Evolutionary conservation across 176 grass and related monocot species (phyloP), one percentile per base, ranked within the genome.

Genomic region (Cenchrus purpureus): DNA sequence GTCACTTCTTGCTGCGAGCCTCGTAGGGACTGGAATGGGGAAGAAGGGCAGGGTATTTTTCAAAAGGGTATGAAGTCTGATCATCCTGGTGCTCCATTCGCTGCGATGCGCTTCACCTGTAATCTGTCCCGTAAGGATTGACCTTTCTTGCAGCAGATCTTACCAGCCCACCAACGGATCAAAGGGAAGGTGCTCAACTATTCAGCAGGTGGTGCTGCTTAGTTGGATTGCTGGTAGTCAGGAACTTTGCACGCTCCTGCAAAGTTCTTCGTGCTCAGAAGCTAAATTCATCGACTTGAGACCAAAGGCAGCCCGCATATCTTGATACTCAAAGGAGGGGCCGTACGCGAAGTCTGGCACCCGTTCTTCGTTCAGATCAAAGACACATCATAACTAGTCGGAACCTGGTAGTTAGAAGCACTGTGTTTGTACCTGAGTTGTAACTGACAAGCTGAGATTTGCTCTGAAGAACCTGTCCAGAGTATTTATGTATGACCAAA

Each of bases 31-130:
- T 20, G 88, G 91, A 37, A 92, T 99, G 78, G 91, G 93, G 62
- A 96, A 87, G 88, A 99, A 96, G 87, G 97, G 97, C 12, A 89
- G 84, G 59, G 90, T 91, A 48, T 92, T 99, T 89, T 99, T 94
- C 88, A 96, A 92, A 99, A 93, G 91, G 93, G 93, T 96, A 91
- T 91, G 91, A 91, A 81, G 84, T 87, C 73, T 73, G 69, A 83
- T 45, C 52, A 57, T 70, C 58, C 55, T 78, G 70, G 82, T 88
- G 78, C 73, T 69, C 67, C 60, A 80, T 84, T 87, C 81, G 55
- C 64, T 70, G 85, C 28, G 81, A 84, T 81, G 81, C 17, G 53
- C 83, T 89, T 87, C 79, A 86, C 62, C 68, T 84, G 46, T 83
- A 67, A 85, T 81, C 45, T 83, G 68, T 43, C 56, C 62, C 7